Base-by-base conservation (phyloP, 805 yeast genomes). In the Saccharomycopsis fodiens region DNA sequence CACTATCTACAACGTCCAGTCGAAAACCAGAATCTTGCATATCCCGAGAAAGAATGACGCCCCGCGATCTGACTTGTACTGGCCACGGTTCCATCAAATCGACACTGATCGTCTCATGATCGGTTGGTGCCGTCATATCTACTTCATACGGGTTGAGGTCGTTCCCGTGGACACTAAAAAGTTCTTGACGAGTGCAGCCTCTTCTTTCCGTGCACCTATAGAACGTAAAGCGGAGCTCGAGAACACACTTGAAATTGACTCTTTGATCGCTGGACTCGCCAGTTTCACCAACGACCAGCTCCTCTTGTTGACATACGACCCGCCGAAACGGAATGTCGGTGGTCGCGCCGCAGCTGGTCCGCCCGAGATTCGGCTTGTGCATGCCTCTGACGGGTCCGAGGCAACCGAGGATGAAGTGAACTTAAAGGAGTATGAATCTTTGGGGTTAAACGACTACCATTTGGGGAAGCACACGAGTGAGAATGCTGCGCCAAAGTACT, bases 121-220 rank as follows among this genome's bases (percentile, higher is more conserved):
- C 21, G 95, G 89, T 0, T 93, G 97, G 97, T 84, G 78, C 2
- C 72, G 77, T 50, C 74, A 79, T 52, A 68, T 91, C 2, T 89
- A 95, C 94, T 65, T 73, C 17, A 63, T 87, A 31, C 69, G 78
- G 48, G 62, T 78, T 6, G 67, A 73, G 4, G 47, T 62, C 47
- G 42, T 22, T 13, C 35, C 10, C 15, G 20, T 20, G 1, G 42
- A 30, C 7, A 31, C 70, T 17, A 66, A 68, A 44, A 65, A 67
- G 20, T 64, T 79, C 43, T 71, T 85, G 16, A 68, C 76, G 5
- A 66, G 78, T 3, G 76, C 81, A 0, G 70, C 78, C 0, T 70
- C 78, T 1, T 70, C 76, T 3, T 73, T 76, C 52, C 68, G 76
- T 46, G 64, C 74, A 1, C 52, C 56, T 1, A 60, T 65, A 0